These are phyloP conservation scores for Silene noctiflora DNA, from an alignment of 179 eudicot genomes.

Conservation along the genomic window DNA sequence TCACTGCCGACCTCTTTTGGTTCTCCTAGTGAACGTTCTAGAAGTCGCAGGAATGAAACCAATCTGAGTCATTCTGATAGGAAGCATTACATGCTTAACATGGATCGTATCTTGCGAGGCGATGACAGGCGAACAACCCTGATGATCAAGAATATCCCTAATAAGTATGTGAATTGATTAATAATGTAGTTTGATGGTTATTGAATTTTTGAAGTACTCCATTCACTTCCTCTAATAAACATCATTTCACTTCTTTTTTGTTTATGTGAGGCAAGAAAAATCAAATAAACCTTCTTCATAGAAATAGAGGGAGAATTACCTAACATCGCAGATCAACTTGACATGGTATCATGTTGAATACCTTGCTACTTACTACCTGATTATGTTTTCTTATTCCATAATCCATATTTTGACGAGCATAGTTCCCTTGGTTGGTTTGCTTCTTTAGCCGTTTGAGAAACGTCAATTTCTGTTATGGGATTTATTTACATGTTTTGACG, in stretches of 20 bases:
- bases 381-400: not conserved
- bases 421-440: not conserved
- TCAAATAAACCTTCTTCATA: too few species aligned
- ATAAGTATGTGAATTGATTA: slow-evolving; percentile 48
- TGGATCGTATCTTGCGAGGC: slow-evolving; percentile 59
- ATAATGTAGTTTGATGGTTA: too few species aligned
- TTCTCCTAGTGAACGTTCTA: slow-evolving; percentile 51
- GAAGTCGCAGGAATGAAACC: slow-evolving; percentile 51
- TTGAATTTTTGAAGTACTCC: too few species aligned
- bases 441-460: not conserved
- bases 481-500: not conserved
- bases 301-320: too few species aligned
- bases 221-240: too few species aligned
- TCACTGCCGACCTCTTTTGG: slow-evolving; percentile 49
- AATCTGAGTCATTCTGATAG: slow-evolving; percentile 49
- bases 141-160: slow-evolving; percentile 77
- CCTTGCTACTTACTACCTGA: too few species aligned
- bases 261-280: too few species aligned
- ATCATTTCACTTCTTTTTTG: too few species aligned
- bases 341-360: too few species aligned
- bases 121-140: slow-evolving; percentile 62
- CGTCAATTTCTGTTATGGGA: not conserved
- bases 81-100: slow-evolving; percentile 65
- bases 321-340: too few species aligned
- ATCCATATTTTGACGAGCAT: not conserved